Conservation (phyloP, 2,329 filamentous ascomycete genomes). For the Claviceps pazoutovae region DNA sequence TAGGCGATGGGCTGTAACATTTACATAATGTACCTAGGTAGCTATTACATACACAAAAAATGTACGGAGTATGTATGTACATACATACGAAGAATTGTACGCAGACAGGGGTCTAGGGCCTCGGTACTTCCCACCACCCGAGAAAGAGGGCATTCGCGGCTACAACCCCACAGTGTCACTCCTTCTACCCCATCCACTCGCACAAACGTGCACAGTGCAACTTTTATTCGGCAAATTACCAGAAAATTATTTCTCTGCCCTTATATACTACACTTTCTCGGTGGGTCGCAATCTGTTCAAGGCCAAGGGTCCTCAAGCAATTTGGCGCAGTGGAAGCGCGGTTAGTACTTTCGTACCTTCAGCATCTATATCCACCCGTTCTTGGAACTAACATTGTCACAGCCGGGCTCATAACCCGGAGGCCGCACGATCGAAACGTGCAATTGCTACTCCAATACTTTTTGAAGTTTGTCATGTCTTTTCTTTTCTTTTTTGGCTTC, state of each 20-base stretch:
- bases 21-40: no score
- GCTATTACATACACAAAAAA: no score
- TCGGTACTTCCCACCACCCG: no score
- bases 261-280: not conserved
- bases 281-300: rapidly evolving
- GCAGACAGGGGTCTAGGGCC: no score
- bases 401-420: constrained; percentile 4
- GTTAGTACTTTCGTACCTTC: not conserved
- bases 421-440: constrained; percentile 3
- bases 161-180: no score
- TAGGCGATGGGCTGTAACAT: no score
- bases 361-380: rapidly evolving
- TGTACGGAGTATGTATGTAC: no score
- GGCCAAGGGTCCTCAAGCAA: not conserved
- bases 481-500: not conserved
- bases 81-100: no score
- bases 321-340: constrained; percentile 4
- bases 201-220: not conserved
- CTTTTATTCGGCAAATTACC: not conserved
- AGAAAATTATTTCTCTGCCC: not conserved
- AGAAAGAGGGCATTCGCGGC: no score
- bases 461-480: not conserved
- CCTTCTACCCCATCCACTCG: no score
- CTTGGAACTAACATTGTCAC: no score
- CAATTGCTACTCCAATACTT: not conserved